Evolutionary conservation across 2,329 filamentous ascomycete genomes (phyloP), one percentile per base, ranked within the genome.

Genomic region (Cordyceps fumosorosea): DNA sequence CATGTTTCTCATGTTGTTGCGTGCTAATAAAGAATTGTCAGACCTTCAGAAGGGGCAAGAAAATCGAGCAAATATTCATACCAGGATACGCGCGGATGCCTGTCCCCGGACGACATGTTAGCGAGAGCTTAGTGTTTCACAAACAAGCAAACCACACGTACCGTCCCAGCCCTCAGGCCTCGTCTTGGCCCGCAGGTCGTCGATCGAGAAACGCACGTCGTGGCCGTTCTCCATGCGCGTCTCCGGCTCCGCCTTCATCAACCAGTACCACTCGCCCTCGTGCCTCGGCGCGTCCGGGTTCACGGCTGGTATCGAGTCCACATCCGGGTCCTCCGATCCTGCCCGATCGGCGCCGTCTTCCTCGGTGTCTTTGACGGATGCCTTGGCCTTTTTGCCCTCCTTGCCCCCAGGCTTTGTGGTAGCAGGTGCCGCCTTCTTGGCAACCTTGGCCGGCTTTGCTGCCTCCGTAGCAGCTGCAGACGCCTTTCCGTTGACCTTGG

Each of bases 121-220:
- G 50, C 51, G 48, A 65, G n/a, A 62, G 24, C 47, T 32, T 12
- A 29, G 5, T 4, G 16, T 2, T 16, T 50, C 14, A 20, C 18
- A 34, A 8, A 22, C 6, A 3, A 20, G 7, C 29, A 29, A 29
- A 29, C 26, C 26, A 6, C 26, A 60, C 84, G 71, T 77, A 90
- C 91, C 95, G 75, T 96, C 89, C 95, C 95, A 99, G 0, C 90
- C 88, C 71, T 98, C 93, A 1, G 93, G 91, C 69, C 84, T 82
- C 0, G 80, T 86, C 69, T 85, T 89, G 0, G 84, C 83, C 16
- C 84, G 82, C 42, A 99, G 77, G 72, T 98, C 93, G 69, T 98
- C 92, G 69, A 99, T 97, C 0, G 92, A 96, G 76, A 98, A 99
- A 67, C 86, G 89, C 52, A 97, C 91, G 71, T 98, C 93, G 56